Evolutionary conservation across 2,329 filamentous ascomycete genomes (phyloP).

Genomic region (Penicillium hordei): DNA sequence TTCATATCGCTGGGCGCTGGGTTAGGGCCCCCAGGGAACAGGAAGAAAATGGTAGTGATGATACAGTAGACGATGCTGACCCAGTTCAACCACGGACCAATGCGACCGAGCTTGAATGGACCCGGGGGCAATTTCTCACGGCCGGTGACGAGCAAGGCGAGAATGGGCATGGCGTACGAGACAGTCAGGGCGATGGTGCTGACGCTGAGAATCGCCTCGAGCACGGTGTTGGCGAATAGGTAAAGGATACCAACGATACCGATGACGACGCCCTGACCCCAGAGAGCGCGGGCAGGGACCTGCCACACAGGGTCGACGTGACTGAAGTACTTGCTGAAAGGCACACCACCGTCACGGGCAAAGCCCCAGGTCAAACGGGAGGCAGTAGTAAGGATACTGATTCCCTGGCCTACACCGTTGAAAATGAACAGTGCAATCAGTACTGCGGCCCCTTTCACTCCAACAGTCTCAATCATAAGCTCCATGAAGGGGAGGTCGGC

Average conservation of each 20-base stretch:
- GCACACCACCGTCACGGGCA: conserved; percentile 53
- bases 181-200: conserved; percentile 59
- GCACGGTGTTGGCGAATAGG: conserved; percentile 54
- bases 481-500: conserved; percentile 52
- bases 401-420: conserved; percentile 56
- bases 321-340: conserved; percentile 49
- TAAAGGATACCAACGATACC: conserved; percentile 56
- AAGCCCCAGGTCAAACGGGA: conserved; percentile 58
- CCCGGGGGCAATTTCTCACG: conserved; percentile 53
- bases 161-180: conserved; percentile 54
- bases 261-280: conserved; percentile 52
- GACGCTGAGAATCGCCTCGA: conserved; percentile 56
- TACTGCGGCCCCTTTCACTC: conserved; percentile 45
- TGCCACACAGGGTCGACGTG: conserved; percentile 52
- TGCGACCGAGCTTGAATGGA: conserved; percentile 48
- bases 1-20: conserved; percentile 56
- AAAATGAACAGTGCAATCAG: conserved; percentile 58
- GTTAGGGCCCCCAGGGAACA: conserved; percentile 51
- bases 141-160: conserved; percentile 50
- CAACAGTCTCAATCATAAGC: conserved; percentile 45
- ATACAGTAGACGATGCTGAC: conserved; percentile 54
- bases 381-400: conserved; percentile 53
- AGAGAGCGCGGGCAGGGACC: conserved; percentile 54
- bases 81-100: conserved; percentile 50
- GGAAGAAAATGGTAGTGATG: conserved; percentile 57